Evolutionary conservation across 495 filamentous ascomycete species (phyloP).

Genomic region (Penicillium dipodomyicola): DNA sequence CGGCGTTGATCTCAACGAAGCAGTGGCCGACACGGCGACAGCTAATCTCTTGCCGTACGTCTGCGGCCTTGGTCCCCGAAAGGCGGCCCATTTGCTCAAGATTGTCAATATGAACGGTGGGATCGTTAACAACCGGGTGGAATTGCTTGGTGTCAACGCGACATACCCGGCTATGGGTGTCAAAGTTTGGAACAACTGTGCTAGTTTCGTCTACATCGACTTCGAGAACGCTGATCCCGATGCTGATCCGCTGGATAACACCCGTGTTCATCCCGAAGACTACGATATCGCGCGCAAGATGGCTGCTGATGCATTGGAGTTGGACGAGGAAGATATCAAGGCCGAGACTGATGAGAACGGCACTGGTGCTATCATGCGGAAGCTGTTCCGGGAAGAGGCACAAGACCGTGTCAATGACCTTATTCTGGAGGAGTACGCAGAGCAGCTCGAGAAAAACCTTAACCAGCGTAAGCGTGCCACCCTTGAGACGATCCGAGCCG

Average conservation of each 20-base stretch:
- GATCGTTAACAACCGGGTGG: conserved; percentile 72
- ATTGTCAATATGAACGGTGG: conserved; percentile 87
- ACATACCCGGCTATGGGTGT: conserved; percentile 81
- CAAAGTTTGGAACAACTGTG: conserved; percentile 91
- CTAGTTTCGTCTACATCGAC: conserved; percentile 88
- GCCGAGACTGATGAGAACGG: conserved; percentile 88
- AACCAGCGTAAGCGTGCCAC: conserved; percentile 94
- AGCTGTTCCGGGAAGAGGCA: conserved; percentile 84
- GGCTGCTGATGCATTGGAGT: conserved; percentile 91
- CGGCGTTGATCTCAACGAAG: conserved; percentile 92
- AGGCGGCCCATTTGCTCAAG: conserved; percentile 83
- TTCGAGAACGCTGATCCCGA: conserved; percentile 75
- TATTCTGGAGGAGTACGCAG: conserved; percentile 93
- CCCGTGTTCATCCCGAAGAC: conserved; percentile 94
- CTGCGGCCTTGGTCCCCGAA: conserved; percentile 88
- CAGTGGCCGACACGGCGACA: conserved; percentile 70
- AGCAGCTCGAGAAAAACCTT: conserved; percentile 89
- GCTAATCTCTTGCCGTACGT: conserved; percentile 89
- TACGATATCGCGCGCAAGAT: conserved; percentile 97
- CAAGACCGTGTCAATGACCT: conserved; percentile 95
- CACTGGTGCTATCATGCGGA: conserved; percentile 82
- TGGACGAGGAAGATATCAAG: conserved; percentile 97
- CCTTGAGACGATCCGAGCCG: conserved; percentile 91
- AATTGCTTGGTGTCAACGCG: conserved; percentile 82
- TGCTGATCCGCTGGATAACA: conserved; percentile 91